A percentile compares a stretch with the other conserved stretches of the same genome.
Evolutionary conservation across 73 alveolate genomes (phyloP).

Genomic region (Blepharisma japonicum): DNA sequence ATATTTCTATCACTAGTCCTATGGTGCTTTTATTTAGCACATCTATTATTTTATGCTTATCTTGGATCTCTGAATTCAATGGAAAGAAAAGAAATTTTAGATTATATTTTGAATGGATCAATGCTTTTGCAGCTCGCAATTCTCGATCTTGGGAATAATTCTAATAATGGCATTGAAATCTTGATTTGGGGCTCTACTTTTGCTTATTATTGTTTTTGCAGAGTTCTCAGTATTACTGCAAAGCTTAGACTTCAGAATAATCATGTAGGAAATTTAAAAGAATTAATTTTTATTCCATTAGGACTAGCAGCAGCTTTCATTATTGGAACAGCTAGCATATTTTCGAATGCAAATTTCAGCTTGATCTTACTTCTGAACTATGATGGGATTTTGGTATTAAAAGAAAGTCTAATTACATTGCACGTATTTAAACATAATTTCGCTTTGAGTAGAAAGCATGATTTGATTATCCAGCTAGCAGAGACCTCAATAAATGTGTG

Average conservation of each 20-base stretch:
- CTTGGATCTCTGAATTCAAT: too few species aligned
- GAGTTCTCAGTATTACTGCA: not conserved
- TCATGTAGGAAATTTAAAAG: not conserved
- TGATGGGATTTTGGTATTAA: not conserved
- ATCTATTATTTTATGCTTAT: too few species aligned
- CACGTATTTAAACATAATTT: not conserved
- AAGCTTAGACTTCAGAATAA: not conserved
- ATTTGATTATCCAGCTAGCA: not conserved
- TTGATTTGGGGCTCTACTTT: not conserved
- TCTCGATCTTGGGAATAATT: not conserved
- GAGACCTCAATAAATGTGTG: not conserved
- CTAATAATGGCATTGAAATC: not conserved
- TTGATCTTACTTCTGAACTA: not conserved
- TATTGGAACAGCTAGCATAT: not conserved
- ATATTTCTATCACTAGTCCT: too few species aligned
- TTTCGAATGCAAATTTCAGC: not conserved
- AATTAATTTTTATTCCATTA: not conserved
- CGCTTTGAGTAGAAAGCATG: not conserved
- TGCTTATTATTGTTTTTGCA: not conserved
- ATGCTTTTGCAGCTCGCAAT: not conserved
- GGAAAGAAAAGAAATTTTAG: too few species aligned
- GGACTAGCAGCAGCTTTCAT: not conserved
- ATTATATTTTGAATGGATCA: too few species aligned
- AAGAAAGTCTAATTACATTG: not conserved
- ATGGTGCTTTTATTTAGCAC: too few species aligned